Percentiles rank a stretch among this genome's conserved stretches.
phyloP scores from a whole-genome alignment of 2,329 filamentous ascomycete species.

The Meredithiella fracta region DNA sequence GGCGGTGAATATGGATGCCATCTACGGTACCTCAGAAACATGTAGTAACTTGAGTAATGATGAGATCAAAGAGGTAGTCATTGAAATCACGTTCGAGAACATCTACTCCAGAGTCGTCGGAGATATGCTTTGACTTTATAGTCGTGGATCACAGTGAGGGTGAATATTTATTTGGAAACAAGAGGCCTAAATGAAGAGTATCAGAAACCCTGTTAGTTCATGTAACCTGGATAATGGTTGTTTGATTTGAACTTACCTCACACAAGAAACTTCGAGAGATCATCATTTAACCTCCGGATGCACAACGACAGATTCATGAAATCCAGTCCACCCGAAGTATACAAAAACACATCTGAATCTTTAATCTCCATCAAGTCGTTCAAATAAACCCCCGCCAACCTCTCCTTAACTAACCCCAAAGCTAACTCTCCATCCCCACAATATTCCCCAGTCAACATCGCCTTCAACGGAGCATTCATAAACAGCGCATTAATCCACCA shows the following conservation, averaged over 20 bases:
- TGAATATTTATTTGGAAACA: background rate
- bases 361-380: slow-evolving; percentile 2
- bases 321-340: slow-evolving; percentile 37
- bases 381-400: slow-evolving; percentile 2
- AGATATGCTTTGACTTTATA: slow-evolving; percentile 32
- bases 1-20: slow-evolving; percentile 21
- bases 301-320: slow-evolving; percentile 24
- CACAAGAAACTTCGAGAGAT: background rate
- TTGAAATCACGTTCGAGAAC: slow-evolving; percentile 29
- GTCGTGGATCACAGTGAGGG: slow-evolving; percentile 19
- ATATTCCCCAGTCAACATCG: too few relatives aligned
- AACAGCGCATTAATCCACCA: too few relatives aligned
- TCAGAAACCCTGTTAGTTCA: background rate
- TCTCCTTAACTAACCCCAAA: slow-evolving; percentile 5
- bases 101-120: slow-evolving; percentile 24
- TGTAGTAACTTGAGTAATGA: slow-evolving; percentile 30
- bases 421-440: too few relatives aligned
- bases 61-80: slow-evolving; percentile 27
- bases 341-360: slow-evolving; percentile 32
- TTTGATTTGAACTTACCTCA: slow-evolving; percentile 8
- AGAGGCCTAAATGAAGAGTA: background rate
- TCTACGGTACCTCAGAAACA: slow-evolving; percentile 23
- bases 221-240: too few relatives aligned
- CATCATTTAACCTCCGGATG: background rate
- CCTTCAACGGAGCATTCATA: too few relatives aligned